phyloP scores from a whole-genome alignment of 495 filamentous ascomycete genomes.

The Neurospora sp. region DNA sequence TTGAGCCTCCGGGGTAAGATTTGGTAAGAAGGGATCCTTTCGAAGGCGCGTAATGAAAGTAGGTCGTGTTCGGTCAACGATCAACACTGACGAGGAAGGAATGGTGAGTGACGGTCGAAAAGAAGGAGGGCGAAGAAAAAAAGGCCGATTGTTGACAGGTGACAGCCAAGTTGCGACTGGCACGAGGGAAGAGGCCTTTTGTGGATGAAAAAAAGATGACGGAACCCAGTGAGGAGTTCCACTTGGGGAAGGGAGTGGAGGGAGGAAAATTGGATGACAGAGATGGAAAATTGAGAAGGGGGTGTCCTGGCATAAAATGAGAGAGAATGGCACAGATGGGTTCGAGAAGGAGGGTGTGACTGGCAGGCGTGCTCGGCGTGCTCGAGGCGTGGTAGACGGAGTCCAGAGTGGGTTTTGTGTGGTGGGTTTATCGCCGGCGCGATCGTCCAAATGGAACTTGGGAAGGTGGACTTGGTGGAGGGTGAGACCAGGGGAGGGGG shows the following conservation, averaged over 20 bases:
- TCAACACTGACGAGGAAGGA: neutral
- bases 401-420: neutral
- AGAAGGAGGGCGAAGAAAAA: neutral
- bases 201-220: neutral
- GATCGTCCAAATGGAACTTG: neutral
- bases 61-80: neutral
- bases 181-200: neutral
- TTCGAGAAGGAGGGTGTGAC: neutral
- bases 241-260: neutral
- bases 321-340: neutral
- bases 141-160: neutral
- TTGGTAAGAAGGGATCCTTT: neutral
- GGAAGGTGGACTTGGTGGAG: neutral
- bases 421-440: conserved; percentile 2
- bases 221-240: neutral
- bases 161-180: neutral
- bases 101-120: neutral
- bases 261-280: neutral
- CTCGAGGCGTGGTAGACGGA: neutral
- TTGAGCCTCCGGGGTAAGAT: neutral
- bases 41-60: neutral
- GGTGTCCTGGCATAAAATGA: neutral
- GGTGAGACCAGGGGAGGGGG: neutral
- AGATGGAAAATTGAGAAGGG: neutral
- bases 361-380: neutral